Evolutionary conservation across 2,329 filamentous ascomycete genomes (phyloP).

Genomic region (Tolypocladium capitatum): DNA sequence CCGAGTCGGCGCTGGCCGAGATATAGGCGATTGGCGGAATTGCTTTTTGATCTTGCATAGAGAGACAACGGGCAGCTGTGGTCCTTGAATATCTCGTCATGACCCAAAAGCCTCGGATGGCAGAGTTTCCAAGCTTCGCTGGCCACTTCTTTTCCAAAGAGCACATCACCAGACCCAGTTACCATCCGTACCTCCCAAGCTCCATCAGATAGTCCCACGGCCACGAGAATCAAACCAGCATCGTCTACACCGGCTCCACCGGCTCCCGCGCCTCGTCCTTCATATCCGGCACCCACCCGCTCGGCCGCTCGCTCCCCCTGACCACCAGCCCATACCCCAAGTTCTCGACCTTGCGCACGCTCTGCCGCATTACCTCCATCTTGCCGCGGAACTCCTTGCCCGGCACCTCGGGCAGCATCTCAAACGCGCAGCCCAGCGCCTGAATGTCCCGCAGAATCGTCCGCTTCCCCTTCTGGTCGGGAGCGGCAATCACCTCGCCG

Average conservation of each 20-base stretch:
- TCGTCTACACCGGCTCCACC: conserved; percentile 11
- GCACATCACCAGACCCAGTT: background rate
- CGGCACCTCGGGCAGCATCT: conserved; percentile 51
- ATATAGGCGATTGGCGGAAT: too few species aligned
- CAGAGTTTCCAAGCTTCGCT: background rate
- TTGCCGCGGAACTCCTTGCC: conserved; percentile 58
- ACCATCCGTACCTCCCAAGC: background rate
- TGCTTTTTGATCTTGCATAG: too few species aligned
- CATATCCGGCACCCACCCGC: conserved; percentile 82
- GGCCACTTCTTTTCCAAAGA: rapidly evolving
- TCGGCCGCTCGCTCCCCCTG: conserved; percentile 74
- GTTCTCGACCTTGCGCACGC: conserved; percentile 88
- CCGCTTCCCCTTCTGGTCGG: conserved; percentile 19
- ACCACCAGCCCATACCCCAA: conserved; percentile 80
- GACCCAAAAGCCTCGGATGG: too few species aligned
- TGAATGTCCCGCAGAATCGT: conserved; percentile 73
- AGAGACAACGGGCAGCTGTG: too few species aligned
- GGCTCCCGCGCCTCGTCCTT: conserved; percentile 21
- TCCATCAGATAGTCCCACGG: background rate
- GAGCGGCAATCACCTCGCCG: conserved; percentile 34
- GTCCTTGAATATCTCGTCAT: too few species aligned
- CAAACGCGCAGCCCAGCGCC: conserved; percentile 60
- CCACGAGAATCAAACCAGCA: background rate
- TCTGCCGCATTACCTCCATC: conserved; percentile 71
- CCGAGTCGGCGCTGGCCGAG: too few species aligned